A percentile compares a stretch with the other conserved stretches of the same genome.
phyloP scores from a whole-genome alignment of 2,329 filamentous ascomycete genomes.

The Trichoderma sp. region DNA sequence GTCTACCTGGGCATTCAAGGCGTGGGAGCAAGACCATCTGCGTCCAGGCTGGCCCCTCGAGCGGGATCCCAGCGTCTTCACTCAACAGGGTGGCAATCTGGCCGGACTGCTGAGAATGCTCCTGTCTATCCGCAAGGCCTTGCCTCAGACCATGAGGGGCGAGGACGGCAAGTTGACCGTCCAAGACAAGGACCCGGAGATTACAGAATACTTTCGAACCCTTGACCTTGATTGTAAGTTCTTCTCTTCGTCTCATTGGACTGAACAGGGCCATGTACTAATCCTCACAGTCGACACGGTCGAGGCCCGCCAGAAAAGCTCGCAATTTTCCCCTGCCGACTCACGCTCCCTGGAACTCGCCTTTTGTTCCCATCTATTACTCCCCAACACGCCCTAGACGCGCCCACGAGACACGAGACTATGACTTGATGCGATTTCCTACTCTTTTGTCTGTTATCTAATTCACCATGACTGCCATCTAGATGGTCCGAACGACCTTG shows the following conservation, averaged over 20 bases:
- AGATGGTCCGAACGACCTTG: conserved; percentile 22
- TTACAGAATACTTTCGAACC: conserved; percentile 57
- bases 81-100: conserved; percentile 61
- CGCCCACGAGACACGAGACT: conserved; percentile 25
- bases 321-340: conserved; percentile 54
- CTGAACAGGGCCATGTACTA: not conserved
- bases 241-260: not conserved
- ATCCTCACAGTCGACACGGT: conserved; percentile 40
- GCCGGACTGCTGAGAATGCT: conserved; percentile 64
- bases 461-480: conserved; percentile 10
- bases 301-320: conserved; percentile 51
- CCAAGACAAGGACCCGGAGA: conserved; percentile 50
- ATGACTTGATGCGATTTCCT: conserved; percentile 13
- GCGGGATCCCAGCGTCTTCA: conserved; percentile 57
- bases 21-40: conserved; percentile 65
- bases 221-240: conserved; percentile 61
- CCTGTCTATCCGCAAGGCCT: conserved; percentile 60
- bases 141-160: conserved; percentile 55
- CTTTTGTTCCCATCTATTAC: conserved; percentile 52
- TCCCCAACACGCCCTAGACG: conserved; percentile 39
- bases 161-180: conserved; percentile 53
- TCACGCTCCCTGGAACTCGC: conserved; percentile 55
- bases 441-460: conserved; percentile 1
- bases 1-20: conserved; percentile 69
- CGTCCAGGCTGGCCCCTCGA: conserved; percentile 64